These are phyloP conservation scores for Rosa lucieae DNA, from an alignment of 306 rosid genomes.

Conservation along the genomic window DNA sequence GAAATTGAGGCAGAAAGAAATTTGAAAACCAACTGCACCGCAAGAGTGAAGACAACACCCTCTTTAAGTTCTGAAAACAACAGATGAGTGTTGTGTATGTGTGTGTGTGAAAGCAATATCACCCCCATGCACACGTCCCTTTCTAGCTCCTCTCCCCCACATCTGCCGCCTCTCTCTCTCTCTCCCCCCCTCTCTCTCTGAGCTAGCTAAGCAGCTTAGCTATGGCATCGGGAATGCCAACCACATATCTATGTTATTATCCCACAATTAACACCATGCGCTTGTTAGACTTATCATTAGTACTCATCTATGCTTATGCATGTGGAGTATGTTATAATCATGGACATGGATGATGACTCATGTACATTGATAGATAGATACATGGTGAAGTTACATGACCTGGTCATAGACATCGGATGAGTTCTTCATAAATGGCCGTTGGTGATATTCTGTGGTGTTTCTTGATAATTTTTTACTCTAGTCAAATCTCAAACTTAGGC, in stretches of 20 bases:
- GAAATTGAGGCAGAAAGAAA: conserved; percentile 48
- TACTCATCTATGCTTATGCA: neutral
- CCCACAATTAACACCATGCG: conserved; percentile 19
- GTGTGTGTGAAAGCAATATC: conserved; percentile 86
- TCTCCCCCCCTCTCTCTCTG: conserved; percentile 26
- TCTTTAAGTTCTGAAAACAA: conserved; percentile 71
- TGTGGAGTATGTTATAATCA: neutral
- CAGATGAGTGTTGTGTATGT: conserved; percentile 54
- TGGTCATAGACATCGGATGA: neutral
- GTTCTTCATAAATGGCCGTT: neutral
- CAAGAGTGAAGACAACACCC: conserved; percentile 53
- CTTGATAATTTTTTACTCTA: neutral
- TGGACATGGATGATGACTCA: neutral
- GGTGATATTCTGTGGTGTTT: neutral
- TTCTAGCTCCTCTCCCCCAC: conserved; percentile 99
- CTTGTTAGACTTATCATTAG: conserved; percentile 24
- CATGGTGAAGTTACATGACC: neutral
- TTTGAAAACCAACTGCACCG: conserved; percentile 3
- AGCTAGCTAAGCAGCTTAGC: neutral
- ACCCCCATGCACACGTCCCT: conserved; percentile 99
- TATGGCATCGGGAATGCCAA: conserved; percentile 63
- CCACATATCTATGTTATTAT: conserved; percentile 32
- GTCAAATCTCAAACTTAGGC: neutral
- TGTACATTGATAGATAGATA: neutral
- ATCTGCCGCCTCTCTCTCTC: conserved; percentile 84